A percentile compares a stretch with the other conserved stretches of the same genome.
phyloP scores from a whole-genome alignment of 371 early-diverging fungal genomes.

The Parasitella parasitica region DNA sequence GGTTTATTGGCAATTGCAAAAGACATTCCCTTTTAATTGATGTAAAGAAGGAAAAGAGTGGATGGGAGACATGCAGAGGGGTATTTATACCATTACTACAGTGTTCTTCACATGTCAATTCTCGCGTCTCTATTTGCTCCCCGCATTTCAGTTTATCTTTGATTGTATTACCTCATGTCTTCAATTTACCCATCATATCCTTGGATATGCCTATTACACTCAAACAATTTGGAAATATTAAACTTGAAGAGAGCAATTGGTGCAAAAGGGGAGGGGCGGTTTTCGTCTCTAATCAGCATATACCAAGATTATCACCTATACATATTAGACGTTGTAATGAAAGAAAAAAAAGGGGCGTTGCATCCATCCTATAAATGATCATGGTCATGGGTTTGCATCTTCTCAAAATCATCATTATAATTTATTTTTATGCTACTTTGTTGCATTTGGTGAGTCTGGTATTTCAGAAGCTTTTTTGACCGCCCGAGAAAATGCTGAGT shows the following conservation, averaged over 20 bases:
- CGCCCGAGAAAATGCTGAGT: constrained; percentile 7
- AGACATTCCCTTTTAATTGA: not conserved
- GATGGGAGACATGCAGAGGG: not conserved
- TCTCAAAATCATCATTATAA: not conserved
- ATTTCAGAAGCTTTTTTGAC: constrained; percentile 11
- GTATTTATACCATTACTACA: not conserved
- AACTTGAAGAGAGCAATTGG: too few relatives aligned
- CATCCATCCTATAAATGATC: not conserved
- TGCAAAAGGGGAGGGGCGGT: too few relatives aligned
- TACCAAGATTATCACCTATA: too few relatives aligned
- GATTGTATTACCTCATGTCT: not conserved
- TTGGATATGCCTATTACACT: too few relatives aligned
- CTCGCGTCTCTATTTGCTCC: constrained; percentile 2
- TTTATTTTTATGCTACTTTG: constrained; percentile 1
- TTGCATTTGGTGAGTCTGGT: constrained; percentile 4
- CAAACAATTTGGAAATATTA: too few relatives aligned
- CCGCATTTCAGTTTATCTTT: constrained; percentile 8
- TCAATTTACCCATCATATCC: not conserved
- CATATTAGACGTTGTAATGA: not conserved
- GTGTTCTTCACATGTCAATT: constrained; percentile 14
- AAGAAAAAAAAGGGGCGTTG: not conserved
- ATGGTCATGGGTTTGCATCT: not conserved
- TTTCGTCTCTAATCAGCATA: too few relatives aligned
- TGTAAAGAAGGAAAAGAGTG: not conserved
- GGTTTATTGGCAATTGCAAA: not conserved